phyloP scores from a whole-genome alignment of 805 yeast genomes.

The Sugiyamaella floridensis region DNA sequence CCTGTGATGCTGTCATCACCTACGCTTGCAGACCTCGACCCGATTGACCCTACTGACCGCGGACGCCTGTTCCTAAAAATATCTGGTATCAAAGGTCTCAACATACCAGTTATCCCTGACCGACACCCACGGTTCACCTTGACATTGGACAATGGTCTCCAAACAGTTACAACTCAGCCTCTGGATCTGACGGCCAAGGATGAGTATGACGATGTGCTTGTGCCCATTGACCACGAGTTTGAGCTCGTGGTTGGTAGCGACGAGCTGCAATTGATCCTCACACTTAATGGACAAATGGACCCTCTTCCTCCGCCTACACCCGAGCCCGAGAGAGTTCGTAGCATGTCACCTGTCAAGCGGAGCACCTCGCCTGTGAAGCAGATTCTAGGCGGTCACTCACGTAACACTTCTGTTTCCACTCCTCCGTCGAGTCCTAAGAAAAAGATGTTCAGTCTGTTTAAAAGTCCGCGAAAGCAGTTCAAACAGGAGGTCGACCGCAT shows the following conservation, averaged over 20 bases:
- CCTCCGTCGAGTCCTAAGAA: conserved; percentile 15
- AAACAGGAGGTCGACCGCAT: neutral
- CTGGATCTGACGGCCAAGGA: conserved; percentile 15
- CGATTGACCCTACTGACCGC: conserved; percentile 17
- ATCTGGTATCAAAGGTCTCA: conserved; percentile 27
- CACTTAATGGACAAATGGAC: conserved; percentile 48
- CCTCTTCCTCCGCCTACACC: conserved; percentile 6
- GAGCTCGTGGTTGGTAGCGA: conserved; percentile 60
- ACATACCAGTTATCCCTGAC: conserved; percentile 33
- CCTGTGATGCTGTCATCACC: conserved; percentile 12
- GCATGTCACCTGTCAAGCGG: neutral
- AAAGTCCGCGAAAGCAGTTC: conserved; percentile 13
- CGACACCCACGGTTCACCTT: conserved; percentile 44
- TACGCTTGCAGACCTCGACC: conserved; percentile 15
- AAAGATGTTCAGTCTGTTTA: conserved; percentile 15
- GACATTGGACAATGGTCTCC: conserved; percentile 68
- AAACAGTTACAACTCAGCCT: conserved; percentile 61
- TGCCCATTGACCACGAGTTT: conserved; percentile 60
- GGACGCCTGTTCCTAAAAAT: conserved; percentile 24
- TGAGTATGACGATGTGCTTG: conserved; percentile 17
- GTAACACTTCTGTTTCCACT: conserved; percentile 1
- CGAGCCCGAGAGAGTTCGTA: neutral
- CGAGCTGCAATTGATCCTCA: conserved; percentile 56
- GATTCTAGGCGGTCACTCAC: neutral
- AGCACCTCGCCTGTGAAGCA: neutral